Percentiles rank a stretch among this genome's conserved stretches.
Conservation (phyloP, 441 rosid genomes). For the Erysimum cheiri region DNA sequence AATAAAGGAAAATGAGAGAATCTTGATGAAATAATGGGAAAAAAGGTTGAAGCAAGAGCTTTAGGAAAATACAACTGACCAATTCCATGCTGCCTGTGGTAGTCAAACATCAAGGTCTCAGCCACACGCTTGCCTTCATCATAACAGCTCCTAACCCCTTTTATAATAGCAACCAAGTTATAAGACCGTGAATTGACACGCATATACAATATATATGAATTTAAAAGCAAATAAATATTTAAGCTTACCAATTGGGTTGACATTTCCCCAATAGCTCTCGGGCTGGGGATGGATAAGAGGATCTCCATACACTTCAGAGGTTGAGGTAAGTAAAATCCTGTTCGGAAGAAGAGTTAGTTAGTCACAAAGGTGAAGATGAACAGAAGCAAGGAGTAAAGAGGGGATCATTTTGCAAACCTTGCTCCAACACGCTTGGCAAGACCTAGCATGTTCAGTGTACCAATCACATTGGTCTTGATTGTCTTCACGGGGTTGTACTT, state of each 20-base stretch:
- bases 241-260: constrained; percentile 71
- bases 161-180: constrained; percentile 9
- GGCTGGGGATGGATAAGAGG: constrained; percentile 81
- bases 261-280: constrained; percentile 85
- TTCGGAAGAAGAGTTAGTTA: constrained; percentile 31
- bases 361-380: not conserved
- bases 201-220: not conserved
- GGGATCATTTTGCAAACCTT: constrained; percentile 48
- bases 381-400: not conserved
- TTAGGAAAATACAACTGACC: constrained; percentile 46
- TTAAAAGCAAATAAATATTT: not conserved
- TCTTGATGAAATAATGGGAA: not conserved
- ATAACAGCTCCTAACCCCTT: constrained; percentile 74
- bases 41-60: not conserved
- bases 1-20: not conserved
- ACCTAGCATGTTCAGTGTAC: constrained; percentile 84
- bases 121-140: constrained; percentile 88
- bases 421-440: constrained; percentile 89
- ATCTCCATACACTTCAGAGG: constrained; percentile 82
- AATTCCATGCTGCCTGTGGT: constrained; percentile 83
- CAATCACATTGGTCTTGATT: constrained; percentile 80
- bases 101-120: constrained; percentile 86
- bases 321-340: constrained; percentile 81
- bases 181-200: not conserved
- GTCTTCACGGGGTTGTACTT: constrained; percentile 85